Evolutionary conservation across 2,329 filamentous ascomycete genomes (phyloP), one percentile per base, ranked within the genome.

Genomic region (Hypomyces perniciosus): DNA sequence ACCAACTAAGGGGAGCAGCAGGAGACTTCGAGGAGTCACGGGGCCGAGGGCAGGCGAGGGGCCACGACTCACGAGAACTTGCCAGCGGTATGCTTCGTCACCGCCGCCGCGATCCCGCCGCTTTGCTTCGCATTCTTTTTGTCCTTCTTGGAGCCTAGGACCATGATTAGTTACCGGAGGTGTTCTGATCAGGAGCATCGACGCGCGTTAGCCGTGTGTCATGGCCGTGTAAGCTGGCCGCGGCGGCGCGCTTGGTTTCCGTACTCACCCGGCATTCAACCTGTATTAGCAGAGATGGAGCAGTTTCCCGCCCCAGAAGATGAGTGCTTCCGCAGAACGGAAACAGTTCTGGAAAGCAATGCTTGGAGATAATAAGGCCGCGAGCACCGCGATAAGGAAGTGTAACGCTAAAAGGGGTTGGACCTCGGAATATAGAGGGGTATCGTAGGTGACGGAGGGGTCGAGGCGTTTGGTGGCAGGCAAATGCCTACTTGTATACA

Each of bases 111-210:
- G 60, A 79, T 76, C 59, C 74, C 72, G 60, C 75, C 72, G 61
- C 67, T 68, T 61, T 78, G 75, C 73, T 72, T 78, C 64, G 71
- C 75, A 76, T 78, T 68, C 68, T 77, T 80, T 65, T 69, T 75
- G 61, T 75, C 69, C 65, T 77, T 79, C 71, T 77, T 54, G 30
- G 46, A 40, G 51, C 40, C 51, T 54, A 35, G n/a, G 8, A 10
- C 31, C 43, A 27, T 34, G 12, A 13, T 45, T 31, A 45, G 43
- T 31, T 41, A 28, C 26, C 8, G 8, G 46, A 31, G 27, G 20
- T 28, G 33, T 29, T 34, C 47, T 44, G 13, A 31, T 49, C 12
- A 39, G 38, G 47, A 27, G 10, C 44, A 29, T 44, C 27, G 20
- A 30, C 9, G 26, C 28, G 45, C 28, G 7, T 39, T 20, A 20